Evolutionary conservation across 2,329 filamentous ascomycete genomes (phyloP), one percentile per base, ranked within the genome.

Genomic region (Didymella glomerata): DNA sequence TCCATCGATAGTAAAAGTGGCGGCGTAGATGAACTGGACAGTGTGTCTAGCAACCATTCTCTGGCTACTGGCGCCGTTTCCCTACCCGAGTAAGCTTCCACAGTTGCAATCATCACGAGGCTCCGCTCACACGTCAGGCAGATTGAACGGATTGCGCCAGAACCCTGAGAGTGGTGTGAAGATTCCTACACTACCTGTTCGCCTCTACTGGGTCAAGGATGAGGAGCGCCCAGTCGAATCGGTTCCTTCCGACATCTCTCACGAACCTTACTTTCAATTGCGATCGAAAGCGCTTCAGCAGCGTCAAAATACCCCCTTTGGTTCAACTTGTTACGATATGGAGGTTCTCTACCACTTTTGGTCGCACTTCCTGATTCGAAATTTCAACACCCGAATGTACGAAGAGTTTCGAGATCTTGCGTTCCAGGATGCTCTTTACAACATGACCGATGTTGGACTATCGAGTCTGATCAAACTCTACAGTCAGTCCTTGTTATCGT

Each of bases 311-410:
- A 77, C 78, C 61, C 64, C 77, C 42, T 74, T 75, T 63, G 80
- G 79, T 64, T 77, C 63, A 54, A 83, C 80, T 38, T 83, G 85
- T 48, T 79, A 81, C 60, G 83, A 87, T 69, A 88, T 90, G 82
- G 83, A 86, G 71, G 82, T 86, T 58, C 83, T 91, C 28, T 92
- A 92, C 79, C 84, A 87, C 64, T 91, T 91, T 79, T 93, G 90
- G 89, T 86, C 87, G 20, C 85, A 89, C 74, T 91, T 90, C 72
- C 82, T 93, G 63, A 84, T 87, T 63, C 83, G 86, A 69, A 88
- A 90, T 77, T 92, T 93, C 83, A 90, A 93, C 76, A 81, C 83
- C 58, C 82, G 81, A 72, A 90, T 93, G 86, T 93, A 93, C 79
- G 81, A 86, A 72, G 90, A 93, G 75, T 92, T 93, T 79, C 86